Percentiles rank a stretch among this genome's conserved stretches.
These are phyloP conservation scores for Paramecium octaurelia DNA, from an alignment of 73 alveolate genomes.

Conservation along the genomic window DNA sequence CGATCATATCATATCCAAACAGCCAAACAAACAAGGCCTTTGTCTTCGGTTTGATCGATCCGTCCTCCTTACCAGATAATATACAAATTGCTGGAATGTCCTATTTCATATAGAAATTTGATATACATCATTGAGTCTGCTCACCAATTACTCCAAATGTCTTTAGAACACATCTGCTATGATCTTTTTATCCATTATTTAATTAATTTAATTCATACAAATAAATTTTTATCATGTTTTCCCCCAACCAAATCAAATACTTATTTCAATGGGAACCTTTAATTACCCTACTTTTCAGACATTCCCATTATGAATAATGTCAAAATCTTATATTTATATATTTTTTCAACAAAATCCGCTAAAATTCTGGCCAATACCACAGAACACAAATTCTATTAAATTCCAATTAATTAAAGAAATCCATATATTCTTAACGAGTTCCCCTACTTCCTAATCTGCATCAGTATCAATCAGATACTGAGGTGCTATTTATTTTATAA, in stretches of 20 bases:
- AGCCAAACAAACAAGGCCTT: conserved; percentile 58
- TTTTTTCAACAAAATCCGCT: neutral
- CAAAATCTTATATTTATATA: too few relatives aligned
- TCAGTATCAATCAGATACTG: conserved; percentile 13
- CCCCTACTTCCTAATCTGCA: neutral
- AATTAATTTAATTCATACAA: neutral
- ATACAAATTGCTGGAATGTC: conserved; percentile 43
- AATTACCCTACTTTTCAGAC: neutral
- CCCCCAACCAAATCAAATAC: neutral
- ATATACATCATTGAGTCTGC: neutral
- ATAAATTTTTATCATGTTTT: neutral
- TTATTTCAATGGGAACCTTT: neutral
- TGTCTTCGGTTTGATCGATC: conserved; percentile 50
- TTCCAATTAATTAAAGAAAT: neutral
- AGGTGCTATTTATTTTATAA: neutral
- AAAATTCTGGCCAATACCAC: neutral
- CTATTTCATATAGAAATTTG: neutral
- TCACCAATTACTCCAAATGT: neutral
- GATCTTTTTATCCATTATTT: neutral
- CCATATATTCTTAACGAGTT: neutral
- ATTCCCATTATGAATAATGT: neutral
- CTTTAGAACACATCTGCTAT: neutral
- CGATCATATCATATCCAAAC: conserved; percentile 61
- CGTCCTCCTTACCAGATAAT: conserved; percentile 54
- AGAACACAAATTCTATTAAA: neutral